A percentile compares a stretch with the other conserved stretches of the same genome.
Evolutionary conservation across 2,329 filamentous ascomycete genomes (phyloP).

Genomic region (Cladosporium sp.): DNA sequence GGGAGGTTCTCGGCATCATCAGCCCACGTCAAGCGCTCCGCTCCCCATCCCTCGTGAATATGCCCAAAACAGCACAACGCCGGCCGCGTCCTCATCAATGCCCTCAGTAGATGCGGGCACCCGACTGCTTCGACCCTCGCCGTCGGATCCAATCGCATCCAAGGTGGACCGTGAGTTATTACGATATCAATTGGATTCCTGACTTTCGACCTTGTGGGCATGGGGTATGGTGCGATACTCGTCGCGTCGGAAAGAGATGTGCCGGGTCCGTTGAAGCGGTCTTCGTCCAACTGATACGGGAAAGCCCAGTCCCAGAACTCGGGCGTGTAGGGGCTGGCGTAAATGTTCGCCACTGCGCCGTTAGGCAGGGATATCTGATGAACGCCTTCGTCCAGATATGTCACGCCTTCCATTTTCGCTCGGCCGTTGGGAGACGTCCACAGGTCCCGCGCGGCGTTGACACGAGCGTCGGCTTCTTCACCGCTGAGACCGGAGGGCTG

Average conservation of each 20-base stretch:
- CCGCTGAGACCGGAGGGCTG: conserved; percentile 12
- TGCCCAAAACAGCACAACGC: conserved; percentile 63
- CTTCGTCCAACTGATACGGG: conserved; percentile 50
- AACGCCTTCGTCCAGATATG: conserved; percentile 58
- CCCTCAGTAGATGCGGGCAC: conserved; percentile 55
- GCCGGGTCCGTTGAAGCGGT: conserved; percentile 52
- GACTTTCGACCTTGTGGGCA: conserved; percentile 40
- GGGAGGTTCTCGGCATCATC: conserved; percentile 28
- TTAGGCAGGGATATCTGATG: conserved; percentile 49
- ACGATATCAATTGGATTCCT: conserved; percentile 52
- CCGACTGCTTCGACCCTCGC: conserved; percentile 47
- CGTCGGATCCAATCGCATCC: conserved; percentile 51
- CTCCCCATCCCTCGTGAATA: conserved; percentile 59
- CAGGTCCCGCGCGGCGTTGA: conserved; percentile 24
- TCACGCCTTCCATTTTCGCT: conserved; percentile 49
- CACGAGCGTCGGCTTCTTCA: conserved; percentile 17
- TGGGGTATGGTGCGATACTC: conserved; percentile 39
- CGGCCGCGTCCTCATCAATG: conserved; percentile 53
- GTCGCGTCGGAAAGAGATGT: conserved; percentile 33
- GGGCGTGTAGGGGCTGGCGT: conserved; percentile 55
- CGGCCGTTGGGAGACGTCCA: conserved; percentile 25
- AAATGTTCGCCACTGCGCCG: conserved; percentile 53
- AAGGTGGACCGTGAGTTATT: conserved; percentile 62
- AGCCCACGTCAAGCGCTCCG: conserved; percentile 43
- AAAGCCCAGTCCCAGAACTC: conserved; percentile 60